Evolutionary conservation across 306 rosid genomes (phyloP).

Genomic region (Fagus sylvatica): DNA sequence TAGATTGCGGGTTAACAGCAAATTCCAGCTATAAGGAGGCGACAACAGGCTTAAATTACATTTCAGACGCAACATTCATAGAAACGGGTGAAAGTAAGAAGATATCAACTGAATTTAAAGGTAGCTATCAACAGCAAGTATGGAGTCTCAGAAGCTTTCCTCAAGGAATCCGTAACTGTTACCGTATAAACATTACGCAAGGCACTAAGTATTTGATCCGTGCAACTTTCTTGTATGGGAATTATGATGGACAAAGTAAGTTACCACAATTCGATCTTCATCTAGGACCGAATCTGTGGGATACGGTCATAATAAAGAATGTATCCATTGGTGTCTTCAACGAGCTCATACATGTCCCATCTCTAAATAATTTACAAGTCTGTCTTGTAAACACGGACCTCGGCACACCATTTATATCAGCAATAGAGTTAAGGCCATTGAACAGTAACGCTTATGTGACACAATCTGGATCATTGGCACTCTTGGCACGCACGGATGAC

Average conservation of each 20-base stretch:
- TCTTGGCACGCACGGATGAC: not conserved
- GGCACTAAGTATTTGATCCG: slow-evolving; percentile 41
- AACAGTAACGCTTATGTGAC: slow-evolving; percentile 13
- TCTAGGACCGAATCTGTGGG: slow-evolving; percentile 48
- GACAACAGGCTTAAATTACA: slow-evolving; percentile 33
- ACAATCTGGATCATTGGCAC: slow-evolving; percentile 3
- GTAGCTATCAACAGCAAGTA: slow-evolving; percentile 21
- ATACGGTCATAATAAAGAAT: slow-evolving; percentile 16
- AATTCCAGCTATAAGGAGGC: slow-evolving; percentile 28
- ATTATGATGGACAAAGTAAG: slow-evolving; percentile 38
- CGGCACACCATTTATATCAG: slow-evolving; percentile 48
- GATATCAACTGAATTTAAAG: not conserved
- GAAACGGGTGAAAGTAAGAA: slow-evolving; percentile 30
- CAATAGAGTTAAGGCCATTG: slow-evolving; percentile 44
- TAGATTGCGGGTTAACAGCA: slow-evolving; percentile 49
- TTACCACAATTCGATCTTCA: slow-evolving; percentile 44
- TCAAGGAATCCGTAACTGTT: slow-evolving; percentile 48
- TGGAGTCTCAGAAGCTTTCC: slow-evolving; percentile 50
- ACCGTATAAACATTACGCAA: slow-evolving; percentile 32
- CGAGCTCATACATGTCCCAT: slow-evolving; percentile 45
- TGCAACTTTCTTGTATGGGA: slow-evolving; percentile 42
- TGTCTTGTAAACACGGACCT: slow-evolving; percentile 48
- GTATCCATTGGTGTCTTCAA: not conserved
- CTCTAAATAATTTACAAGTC: slow-evolving; percentile 9
- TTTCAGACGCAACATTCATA: slow-evolving; percentile 47